phyloP scores from a whole-genome alignment of 2,329 filamentous ascomycete species.

The Elsinoe ampelina region DNA sequence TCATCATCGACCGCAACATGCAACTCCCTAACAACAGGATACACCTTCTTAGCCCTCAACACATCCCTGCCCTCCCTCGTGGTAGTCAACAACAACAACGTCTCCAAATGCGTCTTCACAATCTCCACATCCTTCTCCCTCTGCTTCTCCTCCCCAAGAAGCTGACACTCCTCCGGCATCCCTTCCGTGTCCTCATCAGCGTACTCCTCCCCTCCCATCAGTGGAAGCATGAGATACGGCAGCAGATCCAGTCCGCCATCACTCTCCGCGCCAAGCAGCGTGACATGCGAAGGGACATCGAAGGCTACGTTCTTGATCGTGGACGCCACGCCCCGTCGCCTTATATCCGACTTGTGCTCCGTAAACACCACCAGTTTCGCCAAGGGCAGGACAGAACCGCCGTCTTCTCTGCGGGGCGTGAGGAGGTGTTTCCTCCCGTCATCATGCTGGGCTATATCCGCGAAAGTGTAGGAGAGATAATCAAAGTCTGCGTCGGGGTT shows the following conservation, averaged over 20 bases:
- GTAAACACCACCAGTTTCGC: constrained; percentile 93
- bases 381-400: constrained; percentile 68
- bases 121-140: constrained; percentile 69
- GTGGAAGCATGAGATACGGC: constrained; percentile 79
- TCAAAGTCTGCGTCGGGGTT: constrained; percentile 83
- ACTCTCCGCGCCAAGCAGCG: constrained; percentile 24
- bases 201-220: constrained; percentile 83
- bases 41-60: constrained; percentile 70
- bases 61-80: constrained; percentile 65
- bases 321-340: constrained; percentile 87
- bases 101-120: constrained; percentile 81
- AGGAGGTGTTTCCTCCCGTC: constrained; percentile 50
- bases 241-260: constrained; percentile 69
- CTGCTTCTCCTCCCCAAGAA: constrained; percentile 81
- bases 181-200: constrained; percentile 72
- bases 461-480: constrained; percentile 89
- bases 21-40: constrained; percentile 79
- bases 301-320: constrained; percentile 94
- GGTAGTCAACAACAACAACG: constrained; percentile 71
- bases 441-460: constrained; percentile 70
- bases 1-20: constrained; percentile 72
- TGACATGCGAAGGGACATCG: constrained; percentile 61
- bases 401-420: constrained; percentile 55
- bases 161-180: constrained; percentile 84
- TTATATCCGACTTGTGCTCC: constrained; percentile 72